A percentile compares a stretch with the other conserved stretches of the same genome.
Conservation (phyloP, 2,329 filamentous ascomycete species). For the Stromatinia cepivora region DNA sequence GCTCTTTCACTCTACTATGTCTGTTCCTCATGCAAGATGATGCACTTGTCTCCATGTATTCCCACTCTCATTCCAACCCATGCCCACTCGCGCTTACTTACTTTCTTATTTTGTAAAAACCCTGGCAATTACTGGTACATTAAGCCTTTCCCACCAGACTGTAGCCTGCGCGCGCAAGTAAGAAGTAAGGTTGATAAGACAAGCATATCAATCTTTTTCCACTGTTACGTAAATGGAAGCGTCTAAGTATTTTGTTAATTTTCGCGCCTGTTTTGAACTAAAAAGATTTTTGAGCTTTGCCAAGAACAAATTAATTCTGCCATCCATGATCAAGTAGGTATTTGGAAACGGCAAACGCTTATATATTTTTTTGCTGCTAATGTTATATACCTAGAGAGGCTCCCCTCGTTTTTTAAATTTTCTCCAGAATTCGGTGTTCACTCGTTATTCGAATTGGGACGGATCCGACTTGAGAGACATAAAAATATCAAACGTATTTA, state of each 20-base stretch:
- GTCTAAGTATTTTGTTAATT: not conserved
- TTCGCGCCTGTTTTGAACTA: constrained; percentile 15
- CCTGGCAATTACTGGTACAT: constrained; percentile 1
- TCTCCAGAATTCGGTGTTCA: constrained; percentile 8
- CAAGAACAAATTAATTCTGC: constrained; percentile 9
- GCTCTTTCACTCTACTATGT: not conserved
- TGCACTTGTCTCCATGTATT: constrained; percentile 16
- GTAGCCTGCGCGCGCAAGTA: not conserved
- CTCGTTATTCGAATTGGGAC: constrained; percentile 5
- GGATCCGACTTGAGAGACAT: not conserved
- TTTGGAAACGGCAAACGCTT: constrained; percentile 8
- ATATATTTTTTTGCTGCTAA: constrained; percentile 2
- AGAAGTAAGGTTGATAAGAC: not conserved
- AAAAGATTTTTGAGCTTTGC: constrained; percentile 11
- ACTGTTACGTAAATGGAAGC: constrained; percentile 19
- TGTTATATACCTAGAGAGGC: constrained; percentile 7
- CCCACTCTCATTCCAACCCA: constrained; percentile 7
- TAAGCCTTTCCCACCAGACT: not conserved
- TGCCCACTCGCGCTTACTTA: constrained; percentile 11
- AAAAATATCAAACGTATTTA: not conserved
- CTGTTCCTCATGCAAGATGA: constrained; percentile 9
- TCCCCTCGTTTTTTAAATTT: not conserved
- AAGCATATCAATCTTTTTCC: not conserved
- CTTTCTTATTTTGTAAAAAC: not conserved
- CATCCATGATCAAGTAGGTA: constrained; percentile 3